These are phyloP conservation scores for Plenodomus biglobosus DNA, from an alignment of 2,329 filamentous ascomycete genomes.

Conservation along the genomic window DNA sequence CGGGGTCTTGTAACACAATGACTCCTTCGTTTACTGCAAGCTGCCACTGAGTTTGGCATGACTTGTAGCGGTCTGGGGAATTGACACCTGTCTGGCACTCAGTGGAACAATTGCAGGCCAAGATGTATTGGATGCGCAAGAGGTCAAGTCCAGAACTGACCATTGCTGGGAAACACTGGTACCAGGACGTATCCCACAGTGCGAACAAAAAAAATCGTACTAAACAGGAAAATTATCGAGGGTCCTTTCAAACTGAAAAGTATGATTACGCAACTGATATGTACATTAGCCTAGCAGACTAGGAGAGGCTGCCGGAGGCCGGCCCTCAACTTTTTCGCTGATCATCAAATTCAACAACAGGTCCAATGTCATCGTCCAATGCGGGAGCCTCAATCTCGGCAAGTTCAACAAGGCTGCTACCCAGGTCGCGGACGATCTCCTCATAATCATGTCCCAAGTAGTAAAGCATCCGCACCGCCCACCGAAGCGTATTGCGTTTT, in stretches of 20 bases:
- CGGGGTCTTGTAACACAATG: constrained; percentile 3
- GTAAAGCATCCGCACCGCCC: constrained; percentile 36
- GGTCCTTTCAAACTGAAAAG: not conserved
- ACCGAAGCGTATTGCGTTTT: constrained; percentile 31
- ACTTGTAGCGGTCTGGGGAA: constrained; percentile 10
- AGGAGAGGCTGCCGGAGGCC: constrained; percentile 24
- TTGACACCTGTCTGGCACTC: constrained; percentile 10
- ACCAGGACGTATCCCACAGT: not conserved
- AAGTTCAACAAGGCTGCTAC: constrained; percentile 30
- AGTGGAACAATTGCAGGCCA: constrained; percentile 18
- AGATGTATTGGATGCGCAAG: constrained; percentile 12
- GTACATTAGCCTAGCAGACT: constrained; percentile 13
- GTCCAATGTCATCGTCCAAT: constrained; percentile 12
- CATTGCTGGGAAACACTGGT: not conserved
- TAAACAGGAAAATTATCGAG: not conserved
- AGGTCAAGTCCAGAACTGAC: not conserved
- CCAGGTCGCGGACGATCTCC: constrained; percentile 36
- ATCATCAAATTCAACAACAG: constrained; percentile 11
- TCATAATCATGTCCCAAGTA: constrained; percentile 37
- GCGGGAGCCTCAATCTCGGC: constrained; percentile 35
- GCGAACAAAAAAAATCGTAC: not conserved
- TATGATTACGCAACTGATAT: constrained; percentile 22
- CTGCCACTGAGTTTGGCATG: constrained; percentile 8
- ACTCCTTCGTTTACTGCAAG: constrained; percentile 6
- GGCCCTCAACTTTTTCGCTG: constrained; percentile 8